phyloP scores from a whole-genome alignment of 331 rosid species.

The Arachis monticola region DNA sequence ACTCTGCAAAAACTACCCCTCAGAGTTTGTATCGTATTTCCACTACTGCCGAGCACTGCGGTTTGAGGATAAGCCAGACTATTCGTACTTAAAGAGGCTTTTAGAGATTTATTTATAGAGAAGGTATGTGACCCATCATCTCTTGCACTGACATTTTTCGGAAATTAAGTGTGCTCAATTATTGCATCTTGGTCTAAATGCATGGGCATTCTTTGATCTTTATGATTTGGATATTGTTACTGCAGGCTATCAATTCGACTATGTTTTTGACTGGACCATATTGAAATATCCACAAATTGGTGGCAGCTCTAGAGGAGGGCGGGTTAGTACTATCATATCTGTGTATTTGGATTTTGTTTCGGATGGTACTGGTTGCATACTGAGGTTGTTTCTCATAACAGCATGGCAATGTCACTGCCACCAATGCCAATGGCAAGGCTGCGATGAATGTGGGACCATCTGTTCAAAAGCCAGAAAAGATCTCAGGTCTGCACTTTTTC shows the following conservation, averaged over 20 bases:
- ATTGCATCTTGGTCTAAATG: conserved; percentile 30
- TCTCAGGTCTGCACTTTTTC: conserved; percentile 66
- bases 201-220: background rate
- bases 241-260: conserved; percentile 96
- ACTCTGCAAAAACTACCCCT: conserved; percentile 87
- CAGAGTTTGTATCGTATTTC: conserved; percentile 93
- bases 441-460: conserved; percentile 81
- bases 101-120: conserved; percentile 93
- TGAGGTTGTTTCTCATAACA: conserved; percentile 42
- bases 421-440: conserved; percentile 64
- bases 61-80: conserved; percentile 98
- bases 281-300: conserved; percentile 92
- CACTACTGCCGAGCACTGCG: conserved; percentile 92
- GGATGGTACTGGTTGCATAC: conserved; percentile 40
- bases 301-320: conserved; percentile 83
- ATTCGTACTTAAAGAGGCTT: conserved; percentile 93
- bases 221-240: conserved; percentile 36
- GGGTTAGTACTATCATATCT: conserved; percentile 61
- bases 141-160: conserved; percentile 27
- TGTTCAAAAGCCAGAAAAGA: conserved; percentile 79
- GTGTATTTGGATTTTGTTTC: conserved; percentile 17
- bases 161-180: conserved; percentile 16
- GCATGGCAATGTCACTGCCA: conserved; percentile 45
- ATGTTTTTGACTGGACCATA: conserved; percentile 97
- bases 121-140: conserved; percentile 56